phyloP scores from a whole-genome alignment of 148 eudicot species.

The Salicornia ramosissima region DNA sequence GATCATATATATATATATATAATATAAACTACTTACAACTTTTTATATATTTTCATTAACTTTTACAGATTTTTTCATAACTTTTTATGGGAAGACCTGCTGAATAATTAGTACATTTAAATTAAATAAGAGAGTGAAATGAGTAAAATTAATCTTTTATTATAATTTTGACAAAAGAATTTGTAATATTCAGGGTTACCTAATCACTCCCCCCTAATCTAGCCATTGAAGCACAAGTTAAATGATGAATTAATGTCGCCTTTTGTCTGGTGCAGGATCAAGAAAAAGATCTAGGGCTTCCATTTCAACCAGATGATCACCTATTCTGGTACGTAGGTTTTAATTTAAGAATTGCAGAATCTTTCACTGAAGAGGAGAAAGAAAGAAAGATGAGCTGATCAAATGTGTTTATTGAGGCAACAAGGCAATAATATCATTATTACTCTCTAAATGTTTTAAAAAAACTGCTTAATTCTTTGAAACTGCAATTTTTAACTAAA shows the following conservation, averaged over 20 bases:
- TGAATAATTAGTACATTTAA: no score
- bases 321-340: not conserved
- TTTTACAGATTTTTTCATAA: no score
- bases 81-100: no score
- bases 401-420: not conserved
- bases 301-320: constrained; percentile 15
- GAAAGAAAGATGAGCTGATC: not conserved
- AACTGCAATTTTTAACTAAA: not conserved
- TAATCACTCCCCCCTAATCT: no score
- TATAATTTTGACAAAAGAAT: no score
- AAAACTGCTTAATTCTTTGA: no score
- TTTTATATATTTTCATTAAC: no score
- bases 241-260: not conserved
- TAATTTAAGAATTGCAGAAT: not conserved
- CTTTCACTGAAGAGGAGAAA: not conserved
- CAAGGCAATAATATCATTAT: not conserved
- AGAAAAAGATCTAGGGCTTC: constrained; percentile 19
- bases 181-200: no score
- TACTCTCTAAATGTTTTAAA: not conserved
- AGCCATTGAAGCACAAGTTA: not conserved
- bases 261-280: constrained; percentile 16
- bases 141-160: no score
- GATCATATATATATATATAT: no score
- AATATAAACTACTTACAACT: no score
- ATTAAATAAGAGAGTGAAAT: no score